Conservation (phyloP, 306 rosid species). For the Cajanus cajan region DNA sequence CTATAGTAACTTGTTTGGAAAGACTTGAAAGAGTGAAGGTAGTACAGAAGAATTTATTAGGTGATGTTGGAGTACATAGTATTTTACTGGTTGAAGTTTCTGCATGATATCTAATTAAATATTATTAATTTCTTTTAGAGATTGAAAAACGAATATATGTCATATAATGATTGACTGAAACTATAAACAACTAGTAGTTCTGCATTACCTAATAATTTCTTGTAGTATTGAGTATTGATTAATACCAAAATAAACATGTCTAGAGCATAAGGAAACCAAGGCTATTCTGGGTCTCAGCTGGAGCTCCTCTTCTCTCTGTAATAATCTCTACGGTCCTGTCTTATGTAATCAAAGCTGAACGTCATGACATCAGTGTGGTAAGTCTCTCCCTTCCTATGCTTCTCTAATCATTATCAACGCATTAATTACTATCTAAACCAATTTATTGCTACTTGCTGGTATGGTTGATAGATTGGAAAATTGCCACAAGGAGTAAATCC, state of each 20-base stretch:
- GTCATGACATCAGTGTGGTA: constrained; percentile 73
- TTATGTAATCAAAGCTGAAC: constrained; percentile 57
- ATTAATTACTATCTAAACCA: constrained; percentile 1
- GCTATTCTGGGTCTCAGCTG: constrained; percentile 90
- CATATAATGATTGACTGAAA: too few relatives aligned
- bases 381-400: constrained; percentile 8
- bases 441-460: not conserved
- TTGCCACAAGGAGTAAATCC: constrained; percentile 71
- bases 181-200: too few relatives aligned
- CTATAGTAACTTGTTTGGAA: too few relatives aligned
- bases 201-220: too few relatives aligned
- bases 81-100: too few relatives aligned
- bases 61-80: too few relatives aligned
- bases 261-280: constrained; percentile 69
- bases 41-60: too few relatives aligned
- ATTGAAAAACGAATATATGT: too few relatives aligned
- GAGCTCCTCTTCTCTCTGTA: constrained; percentile 81
- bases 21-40: too few relatives aligned
- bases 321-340: constrained; percentile 63
- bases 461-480: constrained; percentile 65
- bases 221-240: not conserved
- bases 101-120: too few relatives aligned
- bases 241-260: not conserved
- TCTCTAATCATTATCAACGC: not conserved
- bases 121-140: too few relatives aligned